Evolutionary conservation across 306 rosid species (phyloP), one percentile per base, ranked within the genome.

Genomic region (Vigna radiata): DNA sequence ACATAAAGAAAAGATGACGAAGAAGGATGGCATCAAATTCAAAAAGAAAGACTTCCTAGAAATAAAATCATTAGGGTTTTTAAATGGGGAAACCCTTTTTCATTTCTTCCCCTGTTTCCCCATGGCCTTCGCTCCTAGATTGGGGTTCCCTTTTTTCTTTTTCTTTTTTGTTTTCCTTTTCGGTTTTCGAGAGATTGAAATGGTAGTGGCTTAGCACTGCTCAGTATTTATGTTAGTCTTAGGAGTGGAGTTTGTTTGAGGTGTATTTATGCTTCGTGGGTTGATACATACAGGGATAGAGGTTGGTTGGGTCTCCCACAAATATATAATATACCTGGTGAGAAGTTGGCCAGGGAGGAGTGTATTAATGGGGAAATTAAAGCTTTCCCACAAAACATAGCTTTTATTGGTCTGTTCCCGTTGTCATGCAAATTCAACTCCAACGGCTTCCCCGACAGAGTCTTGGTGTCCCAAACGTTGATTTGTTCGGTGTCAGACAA

Each of bases 111-210:
- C 65, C 7, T 43, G 3, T 39, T 84, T 67, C 31, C 78, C 46
- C 55, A 74, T 70, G 82, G 76, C 62, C 76, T 61, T 74, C 70
- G 33, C 73, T 19, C 85, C 48, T 70, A 80, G 85, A 82, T 84
- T 84, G 76, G 82, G 90, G 65, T 71, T 73, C 63, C 63, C 74
- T 62, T 81, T 82, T 84, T 80, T 80, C 76, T 77, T 83, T 81
- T 80, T 87, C 76, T 77, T 75, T 63, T 76, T 87, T n/a, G 67
- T 82, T 74, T 87, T 80, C 14, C 82, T 73, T 76, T 78, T 84
- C 33, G 86, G 86, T 71, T 80, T 83, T 64, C 84, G 85, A 46
- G 87, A 81, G 84, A 80, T 83, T 79, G 83, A 82, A 44, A 85
- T 82, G 84, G 72, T 81, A 87, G 82, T 65, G 67, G 67, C 44